phyloP scores from a whole-genome alignment of 805 yeast genomes.

The Maudiozyma barnettii region DNA sequence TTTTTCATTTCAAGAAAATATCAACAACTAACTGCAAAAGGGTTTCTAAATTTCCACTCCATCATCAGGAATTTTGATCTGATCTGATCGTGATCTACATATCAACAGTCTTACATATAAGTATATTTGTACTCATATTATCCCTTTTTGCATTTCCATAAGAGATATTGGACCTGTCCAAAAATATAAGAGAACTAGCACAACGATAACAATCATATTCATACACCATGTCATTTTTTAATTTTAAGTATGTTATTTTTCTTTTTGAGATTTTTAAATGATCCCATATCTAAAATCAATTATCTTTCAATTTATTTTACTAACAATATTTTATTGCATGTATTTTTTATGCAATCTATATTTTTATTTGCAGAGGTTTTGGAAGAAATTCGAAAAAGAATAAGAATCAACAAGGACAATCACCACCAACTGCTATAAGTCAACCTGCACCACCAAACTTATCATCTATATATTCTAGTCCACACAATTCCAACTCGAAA shows the following conservation, averaged over 20 bases:
- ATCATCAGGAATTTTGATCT: too few relatives aligned
- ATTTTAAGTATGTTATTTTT: constrained; percentile 20
- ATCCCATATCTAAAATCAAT: too few relatives aligned
- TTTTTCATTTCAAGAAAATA: background rate
- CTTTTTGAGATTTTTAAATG: background rate
- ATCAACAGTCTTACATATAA: too few relatives aligned
- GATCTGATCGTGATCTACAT: too few relatives aligned
- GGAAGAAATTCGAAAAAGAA: constrained; percentile 47
- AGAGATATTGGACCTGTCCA: background rate
- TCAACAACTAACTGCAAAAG: constrained; percentile 5
- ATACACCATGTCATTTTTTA: constrained; percentile 18
- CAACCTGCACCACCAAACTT: constrained; percentile 15
- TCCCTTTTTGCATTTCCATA: too few relatives aligned
- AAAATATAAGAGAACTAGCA: too few relatives aligned
- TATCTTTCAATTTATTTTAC: constrained; percentile 1
- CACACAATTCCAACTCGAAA: constrained; percentile 36
- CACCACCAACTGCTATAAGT: constrained; percentile 3
- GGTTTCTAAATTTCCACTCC: too few relatives aligned
- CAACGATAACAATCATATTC: background rate
- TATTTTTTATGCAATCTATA: background rate
- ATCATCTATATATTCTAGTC: constrained; percentile 29
- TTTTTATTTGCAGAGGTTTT: constrained; percentile 37
- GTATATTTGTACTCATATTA: too few relatives aligned
- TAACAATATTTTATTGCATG: constrained; percentile 3
- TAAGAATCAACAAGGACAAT: constrained; percentile 23